Conservation (phyloP, 257 asterid genomes). For the Thymus mandschuricus region DNA sequence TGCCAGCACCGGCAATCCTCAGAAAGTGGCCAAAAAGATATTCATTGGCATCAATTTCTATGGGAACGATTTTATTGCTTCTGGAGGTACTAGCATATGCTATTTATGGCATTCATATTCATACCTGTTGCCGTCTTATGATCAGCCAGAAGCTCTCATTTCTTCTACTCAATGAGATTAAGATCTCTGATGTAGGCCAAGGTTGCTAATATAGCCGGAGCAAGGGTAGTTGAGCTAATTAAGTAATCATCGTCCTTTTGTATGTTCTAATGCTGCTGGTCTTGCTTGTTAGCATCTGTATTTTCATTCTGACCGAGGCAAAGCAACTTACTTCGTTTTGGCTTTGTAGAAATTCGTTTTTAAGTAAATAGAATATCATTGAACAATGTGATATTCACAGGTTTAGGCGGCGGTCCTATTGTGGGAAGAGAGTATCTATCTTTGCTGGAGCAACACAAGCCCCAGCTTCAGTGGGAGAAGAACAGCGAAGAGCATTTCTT, state of each 20-base stretch:
- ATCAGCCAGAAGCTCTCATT: neutral
- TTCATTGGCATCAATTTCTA: slow-evolving; percentile 85
- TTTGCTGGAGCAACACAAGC: slow-evolving; percentile 78
- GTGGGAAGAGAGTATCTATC: slow-evolving; percentile 75
- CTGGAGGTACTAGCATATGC: slow-evolving; percentile 65
- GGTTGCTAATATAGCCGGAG: neutral
- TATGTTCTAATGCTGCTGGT: neutral
- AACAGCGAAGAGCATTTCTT: slow-evolving; percentile 91
- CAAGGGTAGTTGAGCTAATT: neutral
- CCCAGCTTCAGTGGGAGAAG: slow-evolving; percentile 82
- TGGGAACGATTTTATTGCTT: slow-evolving; percentile 77
- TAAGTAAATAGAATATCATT: neutral
- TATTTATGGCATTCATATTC: neutral
- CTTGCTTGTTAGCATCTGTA: neutral
- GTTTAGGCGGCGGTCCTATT: slow-evolving; percentile 88
- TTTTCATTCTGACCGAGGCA: neutral
- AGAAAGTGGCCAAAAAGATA: slow-evolving; percentile 55
- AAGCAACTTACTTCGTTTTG: neutral
- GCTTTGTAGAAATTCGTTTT: neutral
- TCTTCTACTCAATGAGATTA: neutral
- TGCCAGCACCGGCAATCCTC: slow-evolving; percentile 31
- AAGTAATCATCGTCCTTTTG: neutral
- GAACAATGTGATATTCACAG: slow-evolving; percentile 38
- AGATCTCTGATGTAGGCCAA: neutral
- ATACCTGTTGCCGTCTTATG: neutral